These are phyloP conservation scores for Entelexis paramagnoliae DNA, from an alignment of 1,139 yeast genomes.

Conservation along the genomic window DNA sequence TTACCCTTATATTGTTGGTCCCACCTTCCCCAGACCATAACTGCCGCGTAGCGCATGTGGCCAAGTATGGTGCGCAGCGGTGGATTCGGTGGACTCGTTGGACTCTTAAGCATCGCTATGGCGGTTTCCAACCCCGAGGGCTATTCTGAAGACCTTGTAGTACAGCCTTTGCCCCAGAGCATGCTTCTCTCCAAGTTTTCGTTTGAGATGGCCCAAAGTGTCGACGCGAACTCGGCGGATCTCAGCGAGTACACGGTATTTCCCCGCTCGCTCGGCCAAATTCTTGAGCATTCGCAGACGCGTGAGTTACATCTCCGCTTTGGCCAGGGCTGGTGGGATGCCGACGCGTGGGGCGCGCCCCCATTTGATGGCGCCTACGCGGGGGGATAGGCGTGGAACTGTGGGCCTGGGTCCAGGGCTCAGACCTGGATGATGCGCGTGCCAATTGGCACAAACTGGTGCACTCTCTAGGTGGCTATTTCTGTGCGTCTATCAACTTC, in stretches of 20 bases:
- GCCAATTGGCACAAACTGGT: constrained; percentile 61
- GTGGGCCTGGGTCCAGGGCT: constrained; percentile 76
- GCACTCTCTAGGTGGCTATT: constrained; percentile 75
- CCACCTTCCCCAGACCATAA: neutral
- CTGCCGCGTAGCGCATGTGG: neutral
- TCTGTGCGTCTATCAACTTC: constrained; percentile 89
- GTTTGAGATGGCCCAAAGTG: constrained; percentile 40
- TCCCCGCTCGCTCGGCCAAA: constrained; percentile 74
- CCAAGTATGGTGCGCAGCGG: neutral
- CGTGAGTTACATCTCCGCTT: constrained; percentile 74
- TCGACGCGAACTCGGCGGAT: constrained; percentile 20
- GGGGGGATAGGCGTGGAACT: constrained; percentile 97
- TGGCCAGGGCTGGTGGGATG: constrained; percentile 94
- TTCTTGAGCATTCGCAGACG: constrained; percentile 55
- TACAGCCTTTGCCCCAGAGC: constrained; percentile 64
- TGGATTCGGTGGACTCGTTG: neutral
- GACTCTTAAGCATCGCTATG: neutral
- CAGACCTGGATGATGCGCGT: constrained; percentile 44
- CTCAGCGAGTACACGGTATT: constrained; percentile 58
- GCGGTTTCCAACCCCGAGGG: constrained; percentile 8
- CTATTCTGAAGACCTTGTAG: constrained; percentile 48
- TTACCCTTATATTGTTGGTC: neutral
- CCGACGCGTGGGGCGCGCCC: constrained; percentile 74
- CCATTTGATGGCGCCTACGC: constrained; percentile 61
- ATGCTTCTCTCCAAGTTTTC: constrained; percentile 56